These are phyloP conservation scores for Sungouiella thailandica DNA, from an alignment of 805 yeast genomes.

Conservation along the genomic window DNA sequence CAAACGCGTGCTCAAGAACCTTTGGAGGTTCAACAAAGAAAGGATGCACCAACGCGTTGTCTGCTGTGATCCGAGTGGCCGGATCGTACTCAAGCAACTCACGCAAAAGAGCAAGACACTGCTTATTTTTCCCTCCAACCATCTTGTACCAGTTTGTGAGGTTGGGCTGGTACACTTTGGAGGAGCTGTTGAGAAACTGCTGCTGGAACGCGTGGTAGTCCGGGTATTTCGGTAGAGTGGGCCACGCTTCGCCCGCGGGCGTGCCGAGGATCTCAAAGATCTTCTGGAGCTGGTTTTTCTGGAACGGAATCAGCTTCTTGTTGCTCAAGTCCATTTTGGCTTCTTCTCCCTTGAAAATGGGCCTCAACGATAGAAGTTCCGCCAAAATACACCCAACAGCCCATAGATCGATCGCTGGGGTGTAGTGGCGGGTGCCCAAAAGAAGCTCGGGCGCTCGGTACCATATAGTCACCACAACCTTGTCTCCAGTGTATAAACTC, in stretches of 20 bases:
- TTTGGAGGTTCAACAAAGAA: conserved; percentile 71
- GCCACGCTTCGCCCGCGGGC: conserved; percentile 78
- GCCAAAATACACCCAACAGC: conserved; percentile 95
- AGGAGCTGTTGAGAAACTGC: conserved; percentile 43
- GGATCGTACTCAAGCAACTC: conserved; percentile 82
- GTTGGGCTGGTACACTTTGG: conserved; percentile 52
- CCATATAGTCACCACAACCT: conserved; percentile 96
- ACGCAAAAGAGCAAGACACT: conserved; percentile 61
- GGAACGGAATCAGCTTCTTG: conserved; percentile 90
- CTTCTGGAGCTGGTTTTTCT: conserved; percentile 84
- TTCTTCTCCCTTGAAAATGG: conserved; percentile 96
- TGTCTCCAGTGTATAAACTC: conserved; percentile 84
- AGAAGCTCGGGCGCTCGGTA: conserved; percentile 90
- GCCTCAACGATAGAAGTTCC: conserved; percentile 81
- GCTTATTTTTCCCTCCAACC: conserved; percentile 68
- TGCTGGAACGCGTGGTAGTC: conserved; percentile 57
- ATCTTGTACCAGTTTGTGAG: conserved; percentile 82
- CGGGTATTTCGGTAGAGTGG: conserved; percentile 72
- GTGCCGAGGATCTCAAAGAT: conserved; percentile 92
- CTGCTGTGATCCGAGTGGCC: conserved; percentile 69
- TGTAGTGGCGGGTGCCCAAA: conserved; percentile 87
- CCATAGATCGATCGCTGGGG: conserved; percentile 92
- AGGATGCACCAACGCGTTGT: conserved; percentile 66
- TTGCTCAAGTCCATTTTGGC: conserved; percentile 80
- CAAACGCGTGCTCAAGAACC: conserved; percentile 75